Base-by-base conservation (phyloP, 129 eudicot species). In the Flaveria brownii region DNA sequence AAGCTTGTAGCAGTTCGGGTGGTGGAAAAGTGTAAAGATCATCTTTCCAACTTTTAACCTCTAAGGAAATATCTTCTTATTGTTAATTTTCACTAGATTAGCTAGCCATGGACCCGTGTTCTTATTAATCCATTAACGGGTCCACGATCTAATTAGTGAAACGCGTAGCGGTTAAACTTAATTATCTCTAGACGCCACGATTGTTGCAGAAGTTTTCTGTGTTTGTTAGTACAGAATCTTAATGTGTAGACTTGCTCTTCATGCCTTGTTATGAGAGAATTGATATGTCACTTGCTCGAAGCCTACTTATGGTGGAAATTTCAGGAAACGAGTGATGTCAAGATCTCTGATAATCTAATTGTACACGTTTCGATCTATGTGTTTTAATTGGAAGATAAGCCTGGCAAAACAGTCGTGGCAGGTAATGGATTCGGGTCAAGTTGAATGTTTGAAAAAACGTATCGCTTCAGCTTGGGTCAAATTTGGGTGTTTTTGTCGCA, bases 1-100 rank as follows among this genome's bases (percentile, higher is more conserved):
- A 88, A 85, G 89, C 98, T 72, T 86, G 92, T 66, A 93, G 98
- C 77, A 90, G 96, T 89, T 90, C 98, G 0, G 98, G 87, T 49
- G 93, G 93, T 22, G 97, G 95, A 50, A 90, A 90, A 71, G 81
- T 85, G 78, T 90, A 79, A 85, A 87, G 72, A 47, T 61, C 0
- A 65, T 51, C 70, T 50, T 52, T 55, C 68, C 70, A 61, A 57
- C 50, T 71, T 70, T 66, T 70, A 70, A 71, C 72, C 62, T 54
- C 69, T 9, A 77, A 65, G 71, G 42, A 71, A 49, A 49, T 61
- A 75, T 72, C 70, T 82, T 51, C 36, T 62, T 23, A 70, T 12
- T 6, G 41, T 66, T 47, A 64, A 57, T 66, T 23, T 10, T 43
- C 73, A 60, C 77, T 69, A 50, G 70, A 15, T 61, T 74, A 45